Evolutionary conservation across 1,284 basidiomycete genomes (phyloP).

Genomic region (Heterobasidion occidentale): DNA sequence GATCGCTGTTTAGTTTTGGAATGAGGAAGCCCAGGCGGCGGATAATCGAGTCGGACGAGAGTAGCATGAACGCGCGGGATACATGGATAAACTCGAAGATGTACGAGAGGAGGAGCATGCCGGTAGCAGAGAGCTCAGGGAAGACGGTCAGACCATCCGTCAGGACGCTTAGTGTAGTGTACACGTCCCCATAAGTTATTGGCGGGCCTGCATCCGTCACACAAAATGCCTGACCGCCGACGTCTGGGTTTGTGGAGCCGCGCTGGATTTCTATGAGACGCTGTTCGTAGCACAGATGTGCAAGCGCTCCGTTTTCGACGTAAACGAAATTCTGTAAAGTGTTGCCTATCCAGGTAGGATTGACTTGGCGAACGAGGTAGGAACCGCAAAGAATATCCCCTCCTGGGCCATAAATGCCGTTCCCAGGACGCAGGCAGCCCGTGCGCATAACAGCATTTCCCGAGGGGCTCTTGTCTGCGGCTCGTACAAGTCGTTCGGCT

Average conservation of each 20-base stretch:
- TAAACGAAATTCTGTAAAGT: slow-evolving; percentile 58
- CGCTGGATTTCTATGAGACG: slow-evolving; percentile 42
- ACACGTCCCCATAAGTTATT: slow-evolving; percentile 53
- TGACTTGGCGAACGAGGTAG: slow-evolving; percentile 48
- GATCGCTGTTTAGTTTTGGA: slow-evolving; percentile 42
- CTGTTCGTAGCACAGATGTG: slow-evolving; percentile 64
- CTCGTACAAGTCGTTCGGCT: slow-evolving; percentile 50
- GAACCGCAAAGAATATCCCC: slow-evolving; percentile 61
- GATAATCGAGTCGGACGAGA: slow-evolving; percentile 19
- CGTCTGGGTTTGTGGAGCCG: slow-evolving; percentile 44
- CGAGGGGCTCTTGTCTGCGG: slow-evolving; percentile 37
- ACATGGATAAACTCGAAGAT: slow-evolving; percentile 50
- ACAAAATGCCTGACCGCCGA: slow-evolving; percentile 62
- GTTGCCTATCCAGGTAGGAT: slow-evolving; percentile 53
- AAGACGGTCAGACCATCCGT: slow-evolving; percentile 34
- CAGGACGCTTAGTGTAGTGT: slow-evolving; percentile 39
- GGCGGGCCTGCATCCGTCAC: slow-evolving; percentile 57
- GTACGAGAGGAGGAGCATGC: slow-evolving; percentile 46
- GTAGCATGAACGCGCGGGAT: slow-evolving; percentile 28
- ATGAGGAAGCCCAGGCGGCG: slow-evolving; percentile 30
- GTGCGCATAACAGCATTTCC: slow-evolving; percentile 40
- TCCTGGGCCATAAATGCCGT: slow-evolving; percentile 65
- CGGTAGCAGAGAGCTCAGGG: slow-evolving; percentile 42
- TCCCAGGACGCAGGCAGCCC: slow-evolving; percentile 66
- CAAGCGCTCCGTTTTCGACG: slow-evolving; percentile 65